Evolutionary conservation across 2,329 filamentous ascomycete species (phyloP).

Genomic region (Paracamarosporium sp.): DNA sequence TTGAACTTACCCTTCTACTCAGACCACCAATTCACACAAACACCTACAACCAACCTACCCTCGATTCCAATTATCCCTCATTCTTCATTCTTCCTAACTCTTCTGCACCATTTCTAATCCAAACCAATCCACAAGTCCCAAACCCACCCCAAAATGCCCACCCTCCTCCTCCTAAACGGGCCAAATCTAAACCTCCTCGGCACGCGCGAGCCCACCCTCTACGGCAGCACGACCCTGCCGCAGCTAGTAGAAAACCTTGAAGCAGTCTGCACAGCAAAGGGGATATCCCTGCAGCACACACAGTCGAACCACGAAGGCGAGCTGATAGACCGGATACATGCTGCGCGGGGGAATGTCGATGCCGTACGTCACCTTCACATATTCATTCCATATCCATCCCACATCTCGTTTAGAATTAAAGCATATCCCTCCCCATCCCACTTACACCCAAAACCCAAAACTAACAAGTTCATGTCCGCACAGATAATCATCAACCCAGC

Average conservation of each 20-base stretch:
- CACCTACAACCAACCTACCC: not conserved
- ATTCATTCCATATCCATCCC: too few relatives aligned
- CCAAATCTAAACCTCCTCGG: slow-evolving; percentile 83
- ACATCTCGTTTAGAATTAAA: too few relatives aligned
- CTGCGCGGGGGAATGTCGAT: slow-evolving; percentile 65
- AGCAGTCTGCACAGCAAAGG: slow-evolving; percentile 59
- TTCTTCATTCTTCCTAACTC: too few relatives aligned
- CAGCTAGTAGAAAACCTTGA: too few relatives aligned
- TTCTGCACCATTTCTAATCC: too few relatives aligned
- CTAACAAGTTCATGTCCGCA: too few relatives aligned
- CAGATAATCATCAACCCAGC: slow-evolving; percentile 73
- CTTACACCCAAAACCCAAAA: too few relatives aligned
- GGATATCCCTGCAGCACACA: slow-evolving; percentile 51
- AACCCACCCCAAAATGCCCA: slow-evolving; percentile 34
- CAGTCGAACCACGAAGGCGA: slow-evolving; percentile 82
- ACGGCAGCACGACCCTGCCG: slow-evolving; percentile 76
- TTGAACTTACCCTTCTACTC: too few relatives aligned
- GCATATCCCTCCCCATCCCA: too few relatives aligned
- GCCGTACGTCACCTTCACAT: too few relatives aligned
- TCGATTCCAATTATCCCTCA: too few relatives aligned
- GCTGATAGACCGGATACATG: slow-evolving; percentile 76
- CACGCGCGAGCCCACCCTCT: slow-evolving; percentile 74
- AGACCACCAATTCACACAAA: not conserved
- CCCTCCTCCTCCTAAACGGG: slow-evolving; percentile 78
- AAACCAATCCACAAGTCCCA: not conserved